A percentile compares a stretch with the other conserved stretches of the same genome.
These are phyloP conservation scores for Ophiostoma pallidulum DNA, from an alignment of 2,329 filamentous ascomycete genomes.

Conservation along the genomic window DNA sequence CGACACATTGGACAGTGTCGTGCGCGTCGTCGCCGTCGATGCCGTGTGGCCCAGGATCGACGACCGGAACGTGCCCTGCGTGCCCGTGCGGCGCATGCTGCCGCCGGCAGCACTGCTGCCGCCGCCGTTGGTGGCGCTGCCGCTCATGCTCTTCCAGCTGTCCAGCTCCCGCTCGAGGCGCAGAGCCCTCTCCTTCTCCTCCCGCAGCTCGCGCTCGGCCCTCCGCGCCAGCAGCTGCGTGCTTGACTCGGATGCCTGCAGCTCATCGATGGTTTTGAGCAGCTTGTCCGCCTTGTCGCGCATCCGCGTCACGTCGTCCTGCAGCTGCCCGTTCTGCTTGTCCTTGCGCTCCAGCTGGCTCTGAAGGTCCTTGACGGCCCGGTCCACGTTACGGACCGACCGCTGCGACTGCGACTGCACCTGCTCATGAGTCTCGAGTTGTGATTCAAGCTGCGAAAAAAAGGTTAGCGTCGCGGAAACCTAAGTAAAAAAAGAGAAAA, in stretches of 20 bases:
- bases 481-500: neutral
- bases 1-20: constrained; percentile 23
- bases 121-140: constrained; percentile 18
- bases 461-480: neutral
- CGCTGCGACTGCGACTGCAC: constrained; percentile 74
- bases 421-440: constrained; percentile 74
- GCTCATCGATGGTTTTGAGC: constrained; percentile 82
- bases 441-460: constrained; percentile 79
- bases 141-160: constrained; percentile 60
- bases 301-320: constrained; percentile 74
- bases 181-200: constrained; percentile 74
- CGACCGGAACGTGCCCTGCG: constrained; percentile 25
- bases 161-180: constrained; percentile 84
- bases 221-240: constrained; percentile 74
- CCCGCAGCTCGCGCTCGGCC: constrained; percentile 79
- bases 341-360: constrained; percentile 87
- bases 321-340: constrained; percentile 70
- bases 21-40: constrained; percentile 16
- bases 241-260: constrained; percentile 77
- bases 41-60: constrained; percentile 14
- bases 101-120: constrained; percentile 36
- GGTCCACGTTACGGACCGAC: constrained; percentile 84
- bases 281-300: constrained; percentile 88
- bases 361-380: constrained; percentile 86
- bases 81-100: constrained; percentile 38